Evolutionary conservation across 805 yeast genomes (phyloP).

Genomic region (Wickerhamiella lipophila): DNA sequence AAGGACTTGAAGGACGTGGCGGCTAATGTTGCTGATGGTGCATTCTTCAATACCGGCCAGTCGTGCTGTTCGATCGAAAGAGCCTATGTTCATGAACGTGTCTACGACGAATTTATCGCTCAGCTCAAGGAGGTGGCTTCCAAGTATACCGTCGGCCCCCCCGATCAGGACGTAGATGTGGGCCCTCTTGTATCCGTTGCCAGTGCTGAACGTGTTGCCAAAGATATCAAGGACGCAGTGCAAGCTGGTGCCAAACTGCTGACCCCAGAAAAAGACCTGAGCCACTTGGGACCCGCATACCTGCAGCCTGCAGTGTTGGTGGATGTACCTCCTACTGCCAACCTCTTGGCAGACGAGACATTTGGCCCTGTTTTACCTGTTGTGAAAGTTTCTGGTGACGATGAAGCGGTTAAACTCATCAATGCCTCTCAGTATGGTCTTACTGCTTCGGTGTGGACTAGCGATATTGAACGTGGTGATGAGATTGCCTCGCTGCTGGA

Average conservation of each 20-base stretch:
- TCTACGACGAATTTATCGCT: conserved; percentile 44
- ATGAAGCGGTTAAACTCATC: conserved; percentile 61
- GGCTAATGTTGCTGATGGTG: conserved; percentile 56
- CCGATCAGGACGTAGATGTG: conserved; percentile 61
- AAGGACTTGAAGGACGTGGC: conserved; percentile 49
- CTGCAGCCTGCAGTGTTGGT: conserved; percentile 69
- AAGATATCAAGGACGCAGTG: conserved; percentile 38
- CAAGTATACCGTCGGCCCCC: conserved; percentile 58
- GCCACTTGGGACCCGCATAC: conserved; percentile 66
- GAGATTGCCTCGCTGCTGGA: conserved; percentile 43
- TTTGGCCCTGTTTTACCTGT: conserved; percentile 82
- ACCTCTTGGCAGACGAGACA: conserved; percentile 67
- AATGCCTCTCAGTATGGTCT: conserved; percentile 72
- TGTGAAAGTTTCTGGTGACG: conserved; percentile 55
- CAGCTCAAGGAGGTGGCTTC: conserved; percentile 42
- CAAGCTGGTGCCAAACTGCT: conserved; percentile 41
- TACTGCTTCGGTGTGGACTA: conserved; percentile 79
- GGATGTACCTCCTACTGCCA: conserved; percentile 55
- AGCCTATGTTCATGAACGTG: conserved; percentile 56
- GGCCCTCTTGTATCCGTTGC: conserved; percentile 46
- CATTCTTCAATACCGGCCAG: conserved; percentile 82
- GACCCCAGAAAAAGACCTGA: conserved; percentile 53
- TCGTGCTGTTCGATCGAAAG: conserved; percentile 90
- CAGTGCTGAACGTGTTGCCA: conserved; percentile 37
- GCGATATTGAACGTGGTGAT: conserved; percentile 56